These are phyloP conservation scores for Colletotrichum noveboracense DNA, from an alignment of 2,329 filamentous ascomycete genomes.

Conservation along the genomic window DNA sequence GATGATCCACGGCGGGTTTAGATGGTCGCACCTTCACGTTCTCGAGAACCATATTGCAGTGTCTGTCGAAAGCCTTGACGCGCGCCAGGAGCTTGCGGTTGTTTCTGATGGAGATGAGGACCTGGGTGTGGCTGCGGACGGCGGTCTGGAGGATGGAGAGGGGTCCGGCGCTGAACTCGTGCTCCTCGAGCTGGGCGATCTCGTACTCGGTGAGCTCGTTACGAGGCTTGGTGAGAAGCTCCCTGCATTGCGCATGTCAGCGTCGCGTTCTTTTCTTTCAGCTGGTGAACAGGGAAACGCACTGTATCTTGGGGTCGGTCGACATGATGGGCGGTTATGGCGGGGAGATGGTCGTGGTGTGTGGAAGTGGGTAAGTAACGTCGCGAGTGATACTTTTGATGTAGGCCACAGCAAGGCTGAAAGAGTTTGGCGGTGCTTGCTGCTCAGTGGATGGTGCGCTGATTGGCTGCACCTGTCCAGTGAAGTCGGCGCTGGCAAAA, in stretches of 20 bases:
- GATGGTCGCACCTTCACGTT: conserved; percentile 64
- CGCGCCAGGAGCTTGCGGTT: conserved; percentile 97
- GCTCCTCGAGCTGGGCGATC: conserved; percentile 72
- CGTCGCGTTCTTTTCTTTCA: background rate
- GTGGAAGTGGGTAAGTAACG: background rate
- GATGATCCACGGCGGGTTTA: background rate
- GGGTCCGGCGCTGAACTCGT: conserved; percentile 59
- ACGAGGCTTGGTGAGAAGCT: conserved; percentile 87
- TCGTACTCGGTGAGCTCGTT: conserved; percentile 94
- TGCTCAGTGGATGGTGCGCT: background rate
- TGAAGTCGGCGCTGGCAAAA: conserved; percentile 17
- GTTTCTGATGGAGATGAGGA: conserved; percentile 96
- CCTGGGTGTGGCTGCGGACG: conserved; percentile 91
- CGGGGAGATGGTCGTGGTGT: conserved; percentile 20
- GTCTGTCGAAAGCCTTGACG: conserved; percentile 97
- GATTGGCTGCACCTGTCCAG: conserved; percentile 11
- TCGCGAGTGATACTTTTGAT: conserved; percentile 8
- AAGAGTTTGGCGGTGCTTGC: conserved; percentile 24
- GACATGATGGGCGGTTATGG: conserved; percentile 22
- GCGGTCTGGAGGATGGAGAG: conserved; percentile 96
- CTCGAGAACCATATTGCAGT: conserved; percentile 99
- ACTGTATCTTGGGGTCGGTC: conserved; percentile 76
- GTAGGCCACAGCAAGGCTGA: conserved; percentile 36
- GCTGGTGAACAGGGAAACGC: conserved; percentile 32
- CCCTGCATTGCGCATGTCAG: conserved; percentile 59